Conservation (phyloP, 2,329 filamentous ascomycete genomes). For the Cryphonectria radicalis region DNA sequence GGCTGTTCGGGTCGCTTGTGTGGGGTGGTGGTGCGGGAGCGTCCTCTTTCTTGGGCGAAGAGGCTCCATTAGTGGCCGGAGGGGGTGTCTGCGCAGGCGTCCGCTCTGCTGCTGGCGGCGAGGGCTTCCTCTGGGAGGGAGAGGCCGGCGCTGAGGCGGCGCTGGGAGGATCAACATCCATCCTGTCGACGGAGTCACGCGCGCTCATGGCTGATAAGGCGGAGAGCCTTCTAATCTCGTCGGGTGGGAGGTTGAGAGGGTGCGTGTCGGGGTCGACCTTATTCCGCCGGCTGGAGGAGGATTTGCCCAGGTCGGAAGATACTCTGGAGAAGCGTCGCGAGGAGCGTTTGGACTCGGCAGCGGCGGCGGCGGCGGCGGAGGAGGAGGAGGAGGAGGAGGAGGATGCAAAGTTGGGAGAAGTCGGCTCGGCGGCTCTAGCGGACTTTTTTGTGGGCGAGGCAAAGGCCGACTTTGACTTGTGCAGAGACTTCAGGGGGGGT, state of each 20-base stretch:
- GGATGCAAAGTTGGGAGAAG: constrained; percentile 33
- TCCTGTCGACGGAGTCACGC: constrained; percentile 56
- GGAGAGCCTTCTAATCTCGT: constrained; percentile 80
- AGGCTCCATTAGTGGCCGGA: constrained; percentile 54
- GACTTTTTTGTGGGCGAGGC: constrained; percentile 46
- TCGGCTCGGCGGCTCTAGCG: constrained; percentile 39
- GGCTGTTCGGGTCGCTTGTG: constrained; percentile 65
- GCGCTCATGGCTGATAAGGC: constrained; percentile 67
- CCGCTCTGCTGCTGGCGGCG: constrained; percentile 40
- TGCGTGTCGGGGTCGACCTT: constrained; percentile 74
- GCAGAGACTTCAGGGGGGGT: constrained; percentile 39
- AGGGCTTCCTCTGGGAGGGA: constrained; percentile 50
- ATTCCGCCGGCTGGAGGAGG: constrained; percentile 51
- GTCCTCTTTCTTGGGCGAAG: constrained; percentile 49
- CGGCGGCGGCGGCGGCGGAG: constrained; percentile 34
- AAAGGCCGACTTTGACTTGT: constrained; percentile 34
- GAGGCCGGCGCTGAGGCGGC: constrained; percentile 56
- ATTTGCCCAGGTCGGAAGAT: constrained; percentile 51
- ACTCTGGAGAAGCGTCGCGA: constrained; percentile 53
- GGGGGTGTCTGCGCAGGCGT: constrained; percentile 44
- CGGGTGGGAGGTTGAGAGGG: constrained; percentile 86
- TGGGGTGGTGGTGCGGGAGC: constrained; percentile 75
- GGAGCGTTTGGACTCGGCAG: constrained; percentile 40
- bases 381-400: neutral
- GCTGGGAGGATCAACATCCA: constrained; percentile 73